Evolutionary conservation across 2,329 filamentous ascomycete genomes (phyloP).

Genomic region (Exophiala mesophila): DNA sequence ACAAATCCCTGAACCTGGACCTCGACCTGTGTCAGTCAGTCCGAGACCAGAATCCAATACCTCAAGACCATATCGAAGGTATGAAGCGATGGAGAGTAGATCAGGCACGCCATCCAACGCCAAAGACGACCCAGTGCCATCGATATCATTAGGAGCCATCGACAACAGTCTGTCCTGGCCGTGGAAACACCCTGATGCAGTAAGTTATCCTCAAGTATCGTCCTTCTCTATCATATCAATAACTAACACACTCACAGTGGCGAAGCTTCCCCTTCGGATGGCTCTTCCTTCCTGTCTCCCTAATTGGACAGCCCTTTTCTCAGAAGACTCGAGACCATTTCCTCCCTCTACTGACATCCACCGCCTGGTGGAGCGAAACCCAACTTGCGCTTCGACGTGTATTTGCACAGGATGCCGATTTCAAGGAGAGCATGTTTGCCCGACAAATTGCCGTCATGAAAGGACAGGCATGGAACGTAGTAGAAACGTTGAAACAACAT

Average conservation of each 20-base stretch:
- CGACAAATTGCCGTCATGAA: conserved; percentile 98
- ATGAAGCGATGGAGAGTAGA: conserved; percentile 73
- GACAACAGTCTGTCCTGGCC: conserved; percentile 98
- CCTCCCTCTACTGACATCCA: conserved; percentile 88
- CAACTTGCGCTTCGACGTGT: conserved; percentile 78
- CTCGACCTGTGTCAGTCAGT: conserved; percentile 58
- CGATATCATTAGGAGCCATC: conserved; percentile 74
- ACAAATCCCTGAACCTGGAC: conserved; percentile 36
- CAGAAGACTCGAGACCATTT: conserved; percentile 92
- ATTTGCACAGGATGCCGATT: conserved; percentile 89
- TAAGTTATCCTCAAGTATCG: conserved; percentile 34
- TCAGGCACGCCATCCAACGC: conserved; percentile 49
- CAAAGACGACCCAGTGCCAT: conserved; percentile 28
- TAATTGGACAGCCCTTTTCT: conserved; percentile 94
- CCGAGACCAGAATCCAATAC: conserved; percentile 32
- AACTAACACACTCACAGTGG: conserved; percentile 44
- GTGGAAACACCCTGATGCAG: conserved; percentile 96
- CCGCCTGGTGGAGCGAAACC: conserved; percentile 94
- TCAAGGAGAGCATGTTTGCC: conserved; percentile 99
- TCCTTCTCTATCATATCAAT: neutral
- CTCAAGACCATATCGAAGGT: conserved; percentile 62
- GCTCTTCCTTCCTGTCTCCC: conserved; percentile 92
- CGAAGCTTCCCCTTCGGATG: conserved; percentile 94
- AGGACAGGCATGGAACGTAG: conserved; percentile 98
- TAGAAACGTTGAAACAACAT: conserved; percentile 87